Evolutionary conservation across 257 asterid genomes (phyloP), one percentile per base, ranked within the genome.

Genomic region (Gentiana dahurica): DNA sequence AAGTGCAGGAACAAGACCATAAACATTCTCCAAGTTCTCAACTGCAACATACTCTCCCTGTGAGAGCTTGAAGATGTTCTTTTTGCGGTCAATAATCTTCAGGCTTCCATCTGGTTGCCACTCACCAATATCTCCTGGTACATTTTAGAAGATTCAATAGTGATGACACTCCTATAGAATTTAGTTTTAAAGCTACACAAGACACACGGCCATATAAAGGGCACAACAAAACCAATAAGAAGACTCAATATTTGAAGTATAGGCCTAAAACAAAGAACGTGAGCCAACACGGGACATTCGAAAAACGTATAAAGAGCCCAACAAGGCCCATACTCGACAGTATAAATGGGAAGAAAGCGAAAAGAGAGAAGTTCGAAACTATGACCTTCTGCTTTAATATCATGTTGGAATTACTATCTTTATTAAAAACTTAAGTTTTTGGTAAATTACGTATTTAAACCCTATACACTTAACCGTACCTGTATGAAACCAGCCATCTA

Each of bases 21-120:
- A 91, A 65, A 85, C 54, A 68, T 81, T 91, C 77, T 91, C 98
- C 79, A 91, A 75, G 73, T 85, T 87, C 78, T 91, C 98, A 38
- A 91, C 98, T 2, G 98, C 98, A 58, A 91, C 98, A 77, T 91
- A 91, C 72, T 91, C 98, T 65, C 98, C 98, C 74, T 91, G 98
- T 15, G 98, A 85, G 60, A 91, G 94, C 74, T 91, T 91, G 75
- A 91, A 91, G 62, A 91, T 91, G 67, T 91, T 91, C 79, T 91
- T 91, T 82, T 91, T 91, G 15, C 97, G 89, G 69, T 91, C 98
- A 54, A 91, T 72, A 68, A 91, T 81, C 79, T 85, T 87, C 85
- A 91, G 73, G 76, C 90, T 77, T 56, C 98, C 98, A 73, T 85
- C 75, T 51, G 81, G 74, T 72, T 83, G 94, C 98, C 98, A 91